phyloP scores from a whole-genome alignment of 1,139 yeast genomes.

The Pichia cactophila region DNA sequence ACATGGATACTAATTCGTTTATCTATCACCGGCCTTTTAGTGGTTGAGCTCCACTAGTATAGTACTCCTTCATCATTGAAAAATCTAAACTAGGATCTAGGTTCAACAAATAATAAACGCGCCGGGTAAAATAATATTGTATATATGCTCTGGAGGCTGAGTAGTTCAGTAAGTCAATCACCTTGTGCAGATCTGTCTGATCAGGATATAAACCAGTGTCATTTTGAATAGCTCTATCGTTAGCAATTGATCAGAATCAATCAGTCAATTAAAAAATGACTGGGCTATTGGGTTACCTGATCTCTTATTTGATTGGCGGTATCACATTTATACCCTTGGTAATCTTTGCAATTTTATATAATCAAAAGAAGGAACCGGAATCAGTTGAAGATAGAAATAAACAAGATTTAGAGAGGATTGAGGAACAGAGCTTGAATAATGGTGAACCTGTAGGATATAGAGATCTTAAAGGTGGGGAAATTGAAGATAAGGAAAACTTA shows the following conservation, averaged over 20 bases:
- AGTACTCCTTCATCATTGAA: too few species aligned
- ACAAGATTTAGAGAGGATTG: slow-evolving; percentile 19
- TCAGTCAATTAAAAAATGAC: slow-evolving; percentile 7
- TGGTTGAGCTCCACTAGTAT: too few species aligned
- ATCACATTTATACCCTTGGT: slow-evolving; percentile 64
- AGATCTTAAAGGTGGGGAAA: slow-evolving; percentile 48
- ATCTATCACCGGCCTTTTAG: not conserved
- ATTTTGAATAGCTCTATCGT: not conserved
- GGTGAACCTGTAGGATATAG: slow-evolving; percentile 31
- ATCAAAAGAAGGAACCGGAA: slow-evolving; percentile 28
- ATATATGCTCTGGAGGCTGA: not conserved
- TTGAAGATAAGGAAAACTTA: slow-evolving; percentile 48
- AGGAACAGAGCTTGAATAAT: slow-evolving; percentile 19
- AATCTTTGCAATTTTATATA: slow-evolving; percentile 32
- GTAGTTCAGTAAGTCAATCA: not conserved
- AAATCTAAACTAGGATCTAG: too few species aligned
- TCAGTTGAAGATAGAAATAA: slow-evolving; percentile 14
- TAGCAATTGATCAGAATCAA: not conserved
- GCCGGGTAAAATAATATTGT: slow-evolving; percentile 1
- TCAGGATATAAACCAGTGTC: too few species aligned
- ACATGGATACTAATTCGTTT: not conserved
- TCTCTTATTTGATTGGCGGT: slow-evolving; percentile 63
- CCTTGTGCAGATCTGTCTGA: too few species aligned
- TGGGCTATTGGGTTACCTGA: slow-evolving; percentile 13
- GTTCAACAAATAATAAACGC: too few species aligned